Base-by-base conservation (phyloP, 1,284 basidiomycete species). In the Boletus smithii region DNA sequence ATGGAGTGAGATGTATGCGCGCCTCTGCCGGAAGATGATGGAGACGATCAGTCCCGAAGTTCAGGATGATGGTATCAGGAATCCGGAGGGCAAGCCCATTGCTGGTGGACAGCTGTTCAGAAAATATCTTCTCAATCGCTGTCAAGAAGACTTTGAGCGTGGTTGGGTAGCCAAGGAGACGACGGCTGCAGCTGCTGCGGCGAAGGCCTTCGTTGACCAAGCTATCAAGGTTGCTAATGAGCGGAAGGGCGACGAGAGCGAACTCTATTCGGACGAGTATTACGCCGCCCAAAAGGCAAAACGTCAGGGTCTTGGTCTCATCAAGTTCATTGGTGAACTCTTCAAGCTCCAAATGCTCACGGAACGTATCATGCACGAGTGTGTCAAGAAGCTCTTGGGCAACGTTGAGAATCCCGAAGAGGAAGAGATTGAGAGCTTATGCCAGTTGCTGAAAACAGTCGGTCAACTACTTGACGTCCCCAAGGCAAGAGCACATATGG, bases 1-100 rank as follows among this genome's bases (percentile, higher is more conserved):
- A 30, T 97, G 91, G 88, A 94, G 90, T 9, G 90, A 92, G 74
- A 97, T 97, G 91, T 97, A 98, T 68, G 95, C 95, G 23, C 84
- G 88, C 42, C 75, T 99, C 38, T 97, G 94, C 66, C 79, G 91
- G 53, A 93, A 94, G 78, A 88, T 98, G 78, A 88, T 93, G 81
- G 90, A 92, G 68, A 80, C 83, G 62, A 85, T 97, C 61, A 91
- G 85, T 58, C 76, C 84, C 33, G 83, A 86, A 39, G 90, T 98
- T 20, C 85, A 85, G 58, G 95, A 98, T 66, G 91, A 92, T 56
- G 81, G 84, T 16, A 86, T 91, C 69, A 80, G 75, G 72, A 82
- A 79, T 51, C 40, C 73, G 9, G 90, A 94, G 53, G 91, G 88
- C 63, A 88, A 89, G 65, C 85, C 88, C 11, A 88, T 94, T 52